These are phyloP conservation scores for Mycena capillaripes DNA, from an alignment of 768 basidiomycete species.

Conservation along the genomic window DNA sequence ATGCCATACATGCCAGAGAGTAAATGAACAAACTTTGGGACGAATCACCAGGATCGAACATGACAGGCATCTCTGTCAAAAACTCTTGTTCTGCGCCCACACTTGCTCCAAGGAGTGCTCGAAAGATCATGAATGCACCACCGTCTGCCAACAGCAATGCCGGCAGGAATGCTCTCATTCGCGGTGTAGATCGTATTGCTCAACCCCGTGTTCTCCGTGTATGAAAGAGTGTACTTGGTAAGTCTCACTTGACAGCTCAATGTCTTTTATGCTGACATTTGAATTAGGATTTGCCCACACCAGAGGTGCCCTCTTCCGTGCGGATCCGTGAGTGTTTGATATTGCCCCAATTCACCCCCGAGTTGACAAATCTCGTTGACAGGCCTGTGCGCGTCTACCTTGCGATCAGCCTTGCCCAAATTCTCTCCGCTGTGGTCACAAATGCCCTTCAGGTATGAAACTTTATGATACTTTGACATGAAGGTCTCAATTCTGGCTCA, in stretches of 20 bases:
- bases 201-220: slow-evolving; percentile 71
- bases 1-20: slow-evolving; percentile 65
- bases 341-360: background rate
- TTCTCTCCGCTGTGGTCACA: slow-evolving; percentile 70
- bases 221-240: slow-evolving; percentile 72
- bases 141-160: slow-evolving; percentile 60
- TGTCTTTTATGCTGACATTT: background rate
- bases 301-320: slow-evolving; percentile 72
- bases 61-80: slow-evolving; percentile 62
- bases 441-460: slow-evolving; percentile 73
- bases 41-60: slow-evolving; percentile 53
- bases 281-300: slow-evolving; percentile 66
- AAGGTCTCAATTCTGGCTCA: slow-evolving; percentile 41
- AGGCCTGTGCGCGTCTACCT: slow-evolving; percentile 77
- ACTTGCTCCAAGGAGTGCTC: slow-evolving; percentile 65
- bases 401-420: slow-evolving; percentile 69
- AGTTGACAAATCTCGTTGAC: background rate
- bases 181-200: slow-evolving; percentile 63
- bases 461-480: background rate
- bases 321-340: slow-evolving; percentile 67
- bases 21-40: slow-evolving; percentile 34
- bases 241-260: background rate
- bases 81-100: slow-evolving; percentile 69
- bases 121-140: slow-evolving; percentile 62
- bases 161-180: slow-evolving; percentile 70